Evolutionary conservation across 148 eudicot species (phyloP).

Genomic region (Amaranthus palmeri): DNA sequence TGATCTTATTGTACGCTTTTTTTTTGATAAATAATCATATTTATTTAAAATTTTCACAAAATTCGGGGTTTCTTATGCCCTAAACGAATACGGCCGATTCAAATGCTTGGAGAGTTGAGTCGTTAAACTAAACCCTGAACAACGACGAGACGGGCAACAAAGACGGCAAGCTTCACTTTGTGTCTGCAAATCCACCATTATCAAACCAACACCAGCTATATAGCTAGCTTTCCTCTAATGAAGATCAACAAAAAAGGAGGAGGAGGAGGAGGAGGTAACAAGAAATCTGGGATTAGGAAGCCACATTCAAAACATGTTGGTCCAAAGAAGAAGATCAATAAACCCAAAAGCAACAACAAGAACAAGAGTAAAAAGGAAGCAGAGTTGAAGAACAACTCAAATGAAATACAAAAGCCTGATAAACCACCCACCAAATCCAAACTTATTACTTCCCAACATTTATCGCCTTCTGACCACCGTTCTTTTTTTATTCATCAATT

Average conservation of each 20-base stretch:
- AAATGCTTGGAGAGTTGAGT: too few relatives aligned
- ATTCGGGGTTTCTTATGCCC: too few relatives aligned
- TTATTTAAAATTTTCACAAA: too few relatives aligned
- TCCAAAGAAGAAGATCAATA: conserved; percentile 24
- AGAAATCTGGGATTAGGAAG: conserved; percentile 25
- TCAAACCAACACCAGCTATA: too few relatives aligned
- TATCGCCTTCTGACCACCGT: conserved; percentile 45
- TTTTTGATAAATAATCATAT: too few relatives aligned
- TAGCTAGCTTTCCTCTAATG: too few relatives aligned
- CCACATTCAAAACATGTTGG: conserved; percentile 23
- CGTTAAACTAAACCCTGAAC: too few relatives aligned
- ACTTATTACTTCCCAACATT: neutral
- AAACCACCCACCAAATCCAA: conserved; percentile 12
- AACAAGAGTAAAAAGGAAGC: conserved; percentile 12
- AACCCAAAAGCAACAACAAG: conserved; percentile 32
- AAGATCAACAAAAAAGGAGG: conserved; percentile 28
- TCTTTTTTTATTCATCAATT: conserved; percentile 52
- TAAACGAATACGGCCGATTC: too few relatives aligned
- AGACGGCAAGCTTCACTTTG: too few relatives aligned
- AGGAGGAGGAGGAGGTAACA: conserved; percentile 15
- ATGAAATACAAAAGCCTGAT: neutral
- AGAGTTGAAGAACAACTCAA: conserved; percentile 6
- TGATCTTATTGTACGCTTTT: too few relatives aligned
- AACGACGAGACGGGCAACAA: too few relatives aligned
- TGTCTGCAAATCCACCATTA: too few relatives aligned